Base-by-base conservation (phyloP, 192 early-diverging fungal species). In the Podila horticola region DNA sequence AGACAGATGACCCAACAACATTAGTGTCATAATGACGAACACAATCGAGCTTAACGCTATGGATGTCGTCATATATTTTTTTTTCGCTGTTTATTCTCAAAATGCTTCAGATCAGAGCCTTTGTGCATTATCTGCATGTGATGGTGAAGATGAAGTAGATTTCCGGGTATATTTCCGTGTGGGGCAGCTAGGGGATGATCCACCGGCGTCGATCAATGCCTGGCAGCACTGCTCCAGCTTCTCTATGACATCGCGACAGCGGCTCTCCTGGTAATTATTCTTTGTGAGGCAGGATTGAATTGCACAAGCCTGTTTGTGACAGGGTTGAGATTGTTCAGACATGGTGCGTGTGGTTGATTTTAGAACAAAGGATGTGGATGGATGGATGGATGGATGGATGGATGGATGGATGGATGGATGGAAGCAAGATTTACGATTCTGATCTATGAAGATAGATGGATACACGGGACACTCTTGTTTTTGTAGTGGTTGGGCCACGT, bases 271-370 rank as follows among this genome's bases (percentile, higher is more conserved):
- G 30, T 84, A 89, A 50, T 85, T 65, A 51, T 86, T 87, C 31
- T 82, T 83, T 74, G 74, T 63, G 12, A 89, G 68, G 34, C 88
- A 89, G n/a, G 85, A 67, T 67, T 89, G 88, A 65, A 89, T 89
- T 19, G 85, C 86, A 60, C 88, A 89, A 12, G 88, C 88, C 74
- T 73, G 50, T 13, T 64, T 65, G 55, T 79, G 69, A 33, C 73
- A 84, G 24, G 83, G 77, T 38, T 74, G 71, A 30, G 75, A 17
- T 55, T n/a, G 52, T 22, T 55, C 52, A 19, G 52, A 9, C 57
- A n/a, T 33, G 11, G 9, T 52, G 50, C 15, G 41, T 15, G 41
- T 45, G 41, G 41, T 45, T 45, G 11, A 45, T 45, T 45, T 0
- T 45, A 17, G 41, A 45, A 13, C 9, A 3, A 15, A 0, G 41